Evolutionary conservation across 306 rosid genomes (phyloP).

Genomic region (Adenanthera pavonina): DNA sequence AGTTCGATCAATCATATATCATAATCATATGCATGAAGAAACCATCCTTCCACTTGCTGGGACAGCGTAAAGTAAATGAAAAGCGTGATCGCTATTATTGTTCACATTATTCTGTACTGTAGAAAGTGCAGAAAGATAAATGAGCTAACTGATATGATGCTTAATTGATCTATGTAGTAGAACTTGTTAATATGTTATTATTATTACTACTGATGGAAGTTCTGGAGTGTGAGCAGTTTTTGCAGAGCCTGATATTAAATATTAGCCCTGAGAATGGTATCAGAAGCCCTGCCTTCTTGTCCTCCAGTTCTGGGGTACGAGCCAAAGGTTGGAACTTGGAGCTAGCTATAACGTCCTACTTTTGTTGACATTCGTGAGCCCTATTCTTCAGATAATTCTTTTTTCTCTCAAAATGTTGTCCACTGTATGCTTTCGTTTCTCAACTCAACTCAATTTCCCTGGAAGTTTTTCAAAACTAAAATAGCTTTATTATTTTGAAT

Average conservation of each 20-base stretch:
- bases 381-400: not conserved
- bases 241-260: slow-evolving; percentile 34
- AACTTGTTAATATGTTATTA: not conserved
- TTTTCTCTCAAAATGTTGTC: not conserved
- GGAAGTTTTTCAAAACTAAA: no score
- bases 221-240: slow-evolving; percentile 29
- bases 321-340: slow-evolving; percentile 77
- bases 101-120: no score
- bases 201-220: not conserved
- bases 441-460: no score
- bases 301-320: slow-evolving; percentile 40
- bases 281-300: slow-evolving; percentile 41
- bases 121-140: not conserved
- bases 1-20: not conserved
- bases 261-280: slow-evolving; percentile 36
- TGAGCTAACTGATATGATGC: not conserved
- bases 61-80: no score
- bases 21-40: not conserved
- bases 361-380: slow-evolving; percentile 49
- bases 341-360: slow-evolving; percentile 45
- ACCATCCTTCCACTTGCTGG: not conserved
- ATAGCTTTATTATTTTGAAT: no score
- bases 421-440: not conserved
- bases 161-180: not conserved
- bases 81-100: no score